Base-by-base conservation (phyloP, 805 yeast species). In the Ogataea trehaloabstinens region DNA sequence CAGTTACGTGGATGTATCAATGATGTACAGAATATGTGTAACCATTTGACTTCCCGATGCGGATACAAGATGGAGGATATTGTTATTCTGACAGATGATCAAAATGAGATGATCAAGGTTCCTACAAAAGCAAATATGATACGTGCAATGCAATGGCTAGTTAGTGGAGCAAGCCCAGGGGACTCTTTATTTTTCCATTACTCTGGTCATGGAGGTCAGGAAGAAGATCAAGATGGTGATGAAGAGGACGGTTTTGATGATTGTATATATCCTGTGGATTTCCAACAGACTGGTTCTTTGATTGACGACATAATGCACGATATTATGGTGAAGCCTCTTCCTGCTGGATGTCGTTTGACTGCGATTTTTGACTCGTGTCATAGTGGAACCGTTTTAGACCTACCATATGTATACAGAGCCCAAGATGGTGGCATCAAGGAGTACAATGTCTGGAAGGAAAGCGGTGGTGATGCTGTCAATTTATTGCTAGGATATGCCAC, bases 291-390 rank as follows among this genome's bases (percentile, higher is more conserved):
- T 3, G 95, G 95, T 2, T 78, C 77, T 29, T 72, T 86, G 41
- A 71, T 78, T 12, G 95, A 86, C 59, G 95, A 86, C 60, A 71
- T 71, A 12, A 69, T 87, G 70, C 91, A 86, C 58, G 80, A 71
- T 35, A 70, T 80, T 28, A 62, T 87, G 75, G 95, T 87, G 19
- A 67, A 64, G 44, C 77, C 88, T 1, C 67, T 87, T 47, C 82
- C 76, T 11, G 72, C 80, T 2, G 95, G 95, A 31, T 82, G 82
- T 31, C 72, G 90, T 43, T 66, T 87, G 38, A 86, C 95, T 3
- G 89, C 90, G 0, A 64, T 86, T 42, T 86, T 82, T 51, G 95
- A 87, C 62, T 81, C 88, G 10, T 87, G 95, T 58, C 95, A 87
- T 57, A 83, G 91, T 1, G 95, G 95, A 10, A 77, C 91, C 1